Evolutionary conservation across 257 asterid species (phyloP).

Genomic region (Craterostigma plantagineum): DNA sequence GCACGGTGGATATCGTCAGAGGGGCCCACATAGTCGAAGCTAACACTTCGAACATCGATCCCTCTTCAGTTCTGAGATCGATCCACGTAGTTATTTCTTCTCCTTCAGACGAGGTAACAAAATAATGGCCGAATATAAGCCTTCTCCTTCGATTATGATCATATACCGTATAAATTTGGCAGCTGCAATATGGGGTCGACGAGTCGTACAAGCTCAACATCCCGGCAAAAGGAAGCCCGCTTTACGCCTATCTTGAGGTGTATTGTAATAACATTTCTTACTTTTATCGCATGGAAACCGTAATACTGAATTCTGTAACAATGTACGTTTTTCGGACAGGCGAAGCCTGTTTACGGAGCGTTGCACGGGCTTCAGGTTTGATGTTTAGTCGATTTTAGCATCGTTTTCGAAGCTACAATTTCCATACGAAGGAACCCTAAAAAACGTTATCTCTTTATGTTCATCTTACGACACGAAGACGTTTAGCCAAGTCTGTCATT

Average conservation of each 20-base stretch:
- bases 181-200: slow-evolving; percentile 6
- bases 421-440: slow-evolving; percentile 1
- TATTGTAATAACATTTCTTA: too few relatives aligned
- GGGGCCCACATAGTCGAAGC: slow-evolving; percentile 39
- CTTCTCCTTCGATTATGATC: neutral
- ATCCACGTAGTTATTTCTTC: slow-evolving; percentile 49
- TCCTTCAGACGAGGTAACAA: slow-evolving; percentile 47
- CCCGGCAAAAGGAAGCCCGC: slow-evolving; percentile 20
- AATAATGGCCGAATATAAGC: too few relatives aligned
- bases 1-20: slow-evolving; percentile 24
- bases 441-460: slow-evolving; percentile 6
- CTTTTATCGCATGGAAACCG: too few relatives aligned
- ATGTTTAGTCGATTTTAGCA: neutral
- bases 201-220: slow-evolving; percentile 7
- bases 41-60: slow-evolving; percentile 20
- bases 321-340: slow-evolving; percentile 8
- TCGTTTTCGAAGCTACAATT: neutral
- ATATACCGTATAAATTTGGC: neutral
- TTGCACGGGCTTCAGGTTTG: slow-evolving; percentile 80
- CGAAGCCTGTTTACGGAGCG: slow-evolving; percentile 81
- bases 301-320: too few relatives aligned
- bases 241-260: slow-evolving; percentile 44
- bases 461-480: slow-evolving; percentile 34
- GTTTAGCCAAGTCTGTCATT: slow-evolving; percentile 76
- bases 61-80: slow-evolving; percentile 45